These are phyloP conservation scores for Myrica gale DNA, from an alignment of 306 rosid genomes.

Conservation along the genomic window DNA sequence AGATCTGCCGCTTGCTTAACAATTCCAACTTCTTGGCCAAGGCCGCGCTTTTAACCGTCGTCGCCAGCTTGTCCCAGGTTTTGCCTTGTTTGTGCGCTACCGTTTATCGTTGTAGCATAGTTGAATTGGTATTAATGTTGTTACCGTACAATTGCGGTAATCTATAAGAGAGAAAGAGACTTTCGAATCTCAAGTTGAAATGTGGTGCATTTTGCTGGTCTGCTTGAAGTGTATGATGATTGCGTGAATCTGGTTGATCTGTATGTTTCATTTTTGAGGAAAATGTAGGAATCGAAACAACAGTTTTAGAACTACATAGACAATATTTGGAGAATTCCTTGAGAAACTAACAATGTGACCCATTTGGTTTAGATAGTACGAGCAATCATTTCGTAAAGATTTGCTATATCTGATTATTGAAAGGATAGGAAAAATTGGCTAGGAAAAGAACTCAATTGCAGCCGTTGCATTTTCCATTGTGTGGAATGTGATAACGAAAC, in stretches of 20 bases:
- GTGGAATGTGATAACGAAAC: neutral
- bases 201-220: neutral
- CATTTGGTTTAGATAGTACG: neutral
- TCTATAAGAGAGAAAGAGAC: neutral
- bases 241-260: neutral
- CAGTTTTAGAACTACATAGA: neutral
- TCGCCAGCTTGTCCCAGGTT: conserved; percentile 85
- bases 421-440: too few relatives aligned
- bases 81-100: neutral
- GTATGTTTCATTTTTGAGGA: neutral
- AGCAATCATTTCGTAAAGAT: neutral
- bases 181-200: neutral
- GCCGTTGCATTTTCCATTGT: neutral
- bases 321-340: neutral
- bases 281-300: neutral
- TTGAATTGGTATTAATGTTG: neutral
- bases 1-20: conserved; percentile 82
- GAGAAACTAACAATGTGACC: neutral
- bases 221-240: neutral
- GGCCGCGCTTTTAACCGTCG: conserved; percentile 75
- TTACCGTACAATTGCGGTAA: neutral
- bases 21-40: conserved; percentile 80
- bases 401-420: neutral
- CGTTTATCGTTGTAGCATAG: neutral
- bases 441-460: neutral